These are phyloP conservation scores for Teunomyces kruisii DNA, from an alignment of 805 yeast genomes.

Conservation along the genomic window DNA sequence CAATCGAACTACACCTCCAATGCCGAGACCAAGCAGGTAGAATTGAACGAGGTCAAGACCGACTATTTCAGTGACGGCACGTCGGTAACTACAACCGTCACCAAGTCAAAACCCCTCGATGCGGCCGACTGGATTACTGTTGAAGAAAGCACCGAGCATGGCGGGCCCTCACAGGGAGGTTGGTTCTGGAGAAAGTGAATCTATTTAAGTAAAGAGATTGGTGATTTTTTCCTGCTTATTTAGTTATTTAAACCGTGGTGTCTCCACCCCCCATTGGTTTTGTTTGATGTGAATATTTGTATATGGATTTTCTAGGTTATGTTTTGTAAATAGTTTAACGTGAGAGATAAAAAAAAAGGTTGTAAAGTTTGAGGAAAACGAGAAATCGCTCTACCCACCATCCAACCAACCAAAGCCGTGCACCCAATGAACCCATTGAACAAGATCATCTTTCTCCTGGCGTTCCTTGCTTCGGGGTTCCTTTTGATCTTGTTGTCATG, in stretches of 20 bases:
- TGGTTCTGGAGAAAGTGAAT: conserved; percentile 23
- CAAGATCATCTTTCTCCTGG: conserved; percentile 46
- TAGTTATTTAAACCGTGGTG: no score
- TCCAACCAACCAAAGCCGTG: no score
- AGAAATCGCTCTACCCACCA: not conserved
- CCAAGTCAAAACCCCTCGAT: conserved; percentile 33
- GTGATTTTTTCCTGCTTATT: not conserved
- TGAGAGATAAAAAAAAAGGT: not conserved
- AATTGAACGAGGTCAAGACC: conserved; percentile 29
- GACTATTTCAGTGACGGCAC: conserved; percentile 41
- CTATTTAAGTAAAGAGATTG: not conserved
- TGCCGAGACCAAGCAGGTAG: conserved; percentile 27
- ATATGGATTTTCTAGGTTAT: not conserved
- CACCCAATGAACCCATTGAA: conserved; percentile 46
- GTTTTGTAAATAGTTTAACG: not conserved
- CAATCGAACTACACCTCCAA: conserved; percentile 23
- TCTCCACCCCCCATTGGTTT: not conserved
- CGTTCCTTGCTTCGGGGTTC: conserved; percentile 46
- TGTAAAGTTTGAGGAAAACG: not conserved
- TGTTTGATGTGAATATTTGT: not conserved
- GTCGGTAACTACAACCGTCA: conserved; percentile 26
- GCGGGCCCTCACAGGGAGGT: conserved; percentile 12
- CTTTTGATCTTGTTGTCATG: conserved; percentile 43
- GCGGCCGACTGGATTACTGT: conserved; percentile 34
- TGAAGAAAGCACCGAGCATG: conserved; percentile 21